A percentile compares a stretch with the other conserved stretches of the same genome.
Conservation (phyloP, 1,284 basidiomycete species). For the Tetrapyrgos nigripes region DNA sequence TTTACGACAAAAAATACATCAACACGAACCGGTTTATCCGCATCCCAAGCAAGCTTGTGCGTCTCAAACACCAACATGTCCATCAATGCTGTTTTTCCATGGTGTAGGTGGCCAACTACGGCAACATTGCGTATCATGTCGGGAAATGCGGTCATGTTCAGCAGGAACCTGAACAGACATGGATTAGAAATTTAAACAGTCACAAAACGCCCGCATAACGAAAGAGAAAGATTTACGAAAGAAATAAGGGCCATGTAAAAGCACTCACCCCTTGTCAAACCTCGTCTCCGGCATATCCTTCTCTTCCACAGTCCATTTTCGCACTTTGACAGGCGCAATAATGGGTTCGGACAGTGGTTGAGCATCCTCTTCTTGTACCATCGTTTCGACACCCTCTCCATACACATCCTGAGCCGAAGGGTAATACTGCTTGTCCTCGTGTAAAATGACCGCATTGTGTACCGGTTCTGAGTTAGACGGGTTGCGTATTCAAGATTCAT, state of each 20-base stretch:
- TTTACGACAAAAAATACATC: conserved; percentile 9
- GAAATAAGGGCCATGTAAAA: neutral
- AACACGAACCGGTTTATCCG: conserved; percentile 79
- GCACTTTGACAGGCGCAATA: conserved; percentile 92
- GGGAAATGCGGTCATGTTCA: conserved; percentile 92
- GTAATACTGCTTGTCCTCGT: conserved; percentile 99
- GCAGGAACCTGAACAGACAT: conserved; percentile 74
- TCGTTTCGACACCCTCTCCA: conserved; percentile 92
- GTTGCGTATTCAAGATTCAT: neutral
- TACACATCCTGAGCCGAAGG: conserved; percentile 93
- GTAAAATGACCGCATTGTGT: conserved; percentile 89
- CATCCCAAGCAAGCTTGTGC: conserved; percentile 93
- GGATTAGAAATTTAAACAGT: neutral
- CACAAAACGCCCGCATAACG: conserved; percentile 12
- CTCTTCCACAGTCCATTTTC: conserved; percentile 92
- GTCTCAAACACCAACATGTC: conserved; percentile 99
- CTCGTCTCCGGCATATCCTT: conserved; percentile 92
- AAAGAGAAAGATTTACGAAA: conserved; percentile 11
- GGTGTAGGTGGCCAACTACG: conserved; percentile 94
- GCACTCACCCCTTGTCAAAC: conserved; percentile 89
- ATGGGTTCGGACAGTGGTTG: conserved; percentile 97
- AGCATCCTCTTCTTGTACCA: conserved; percentile 98
- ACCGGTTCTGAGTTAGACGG: conserved; percentile 57
- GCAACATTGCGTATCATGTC: conserved; percentile 97
- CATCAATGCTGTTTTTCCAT: conserved; percentile 96